phyloP scores from a whole-genome alignment of 768 basidiomycete species.

The Leccinum pellstonianum region DNA sequence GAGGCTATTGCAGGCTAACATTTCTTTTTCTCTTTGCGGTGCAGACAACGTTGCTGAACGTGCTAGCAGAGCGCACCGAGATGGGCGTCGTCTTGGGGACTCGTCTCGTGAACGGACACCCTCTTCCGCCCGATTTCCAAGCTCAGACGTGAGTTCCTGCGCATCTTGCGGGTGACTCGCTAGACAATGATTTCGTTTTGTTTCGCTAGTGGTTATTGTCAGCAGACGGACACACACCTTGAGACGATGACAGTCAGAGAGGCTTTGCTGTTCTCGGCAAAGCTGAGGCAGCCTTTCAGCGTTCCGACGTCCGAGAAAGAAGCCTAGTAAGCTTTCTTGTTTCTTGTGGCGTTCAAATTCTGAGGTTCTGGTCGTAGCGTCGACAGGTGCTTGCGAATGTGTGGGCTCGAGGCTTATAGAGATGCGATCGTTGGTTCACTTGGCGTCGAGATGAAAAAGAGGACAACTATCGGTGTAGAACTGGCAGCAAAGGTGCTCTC shows the following conservation, averaged over 20 bases:
- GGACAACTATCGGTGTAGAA: slow-evolving; percentile 85
- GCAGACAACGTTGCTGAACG: slow-evolving; percentile 52
- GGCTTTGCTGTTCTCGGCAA: slow-evolving; percentile 76
- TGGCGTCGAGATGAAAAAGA: slow-evolving; percentile 71
- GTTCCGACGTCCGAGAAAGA: slow-evolving; percentile 72
- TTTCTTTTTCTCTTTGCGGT: not conserved
- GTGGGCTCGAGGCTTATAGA: slow-evolving; percentile 60
- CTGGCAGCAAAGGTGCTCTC: slow-evolving; percentile 65
- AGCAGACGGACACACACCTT: slow-evolving; percentile 83
- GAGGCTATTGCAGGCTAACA: not conserved
- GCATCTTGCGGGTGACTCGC: too few relatives aligned
- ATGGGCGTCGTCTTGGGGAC: slow-evolving; percentile 41
- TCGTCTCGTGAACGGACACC: slow-evolving; percentile 45
- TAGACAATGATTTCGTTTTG: not conserved
- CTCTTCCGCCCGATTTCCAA: slow-evolving; percentile 48
- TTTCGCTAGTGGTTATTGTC: slow-evolving; percentile 67
- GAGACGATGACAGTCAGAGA: slow-evolving; percentile 76
- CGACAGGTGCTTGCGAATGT: slow-evolving; percentile 57
- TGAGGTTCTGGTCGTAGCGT: slow-evolving; percentile 37
- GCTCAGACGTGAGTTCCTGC: slow-evolving; percentile 47
- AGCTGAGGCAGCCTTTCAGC: slow-evolving; percentile 67
- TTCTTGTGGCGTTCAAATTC: not conserved
- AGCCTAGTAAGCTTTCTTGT: slow-evolving; percentile 56
- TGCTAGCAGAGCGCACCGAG: slow-evolving; percentile 39
- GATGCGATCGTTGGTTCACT: slow-evolving; percentile 70